Percentiles rank a stretch among this genome's conserved stretches.
Evolutionary conservation across 768 basidiomycete genomes (phyloP).

Genomic region (Leccinum variicolor): DNA sequence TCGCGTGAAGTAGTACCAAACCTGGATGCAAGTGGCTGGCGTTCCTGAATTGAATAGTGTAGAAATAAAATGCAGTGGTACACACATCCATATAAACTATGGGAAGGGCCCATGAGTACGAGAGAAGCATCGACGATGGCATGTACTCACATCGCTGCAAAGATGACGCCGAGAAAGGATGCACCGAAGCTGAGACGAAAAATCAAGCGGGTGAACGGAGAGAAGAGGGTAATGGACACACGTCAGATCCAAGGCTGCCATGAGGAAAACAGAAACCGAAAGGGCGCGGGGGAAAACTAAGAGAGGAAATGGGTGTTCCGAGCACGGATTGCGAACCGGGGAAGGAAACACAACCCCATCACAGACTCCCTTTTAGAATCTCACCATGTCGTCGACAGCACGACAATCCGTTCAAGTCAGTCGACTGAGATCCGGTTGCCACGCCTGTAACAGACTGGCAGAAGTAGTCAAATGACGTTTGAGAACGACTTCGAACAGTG

Average conservation of each 20-base stretch:
- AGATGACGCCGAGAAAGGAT: constrained; percentile 46
- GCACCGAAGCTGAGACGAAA: constrained; percentile 42
- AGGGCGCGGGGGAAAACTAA: not conserved
- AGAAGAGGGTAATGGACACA: constrained; percentile 16
- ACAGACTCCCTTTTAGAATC: not conserved
- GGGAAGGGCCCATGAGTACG: constrained; percentile 3
- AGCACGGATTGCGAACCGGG: not conserved
- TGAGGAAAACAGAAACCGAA: not conserved
- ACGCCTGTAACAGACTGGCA: not conserved
- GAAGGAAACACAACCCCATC: not conserved
- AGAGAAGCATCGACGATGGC: not conserved
- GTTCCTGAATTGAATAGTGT: not conserved
- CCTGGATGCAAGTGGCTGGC: constrained; percentile 53
- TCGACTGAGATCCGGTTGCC: not conserved
- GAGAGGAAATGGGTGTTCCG: not conserved
- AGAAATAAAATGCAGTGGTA: not conserved
- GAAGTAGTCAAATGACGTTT: not conserved
- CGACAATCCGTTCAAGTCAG: not conserved
- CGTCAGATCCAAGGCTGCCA: constrained; percentile 32
- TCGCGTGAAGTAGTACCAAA: constrained; percentile 49
- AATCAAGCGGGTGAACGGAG: not conserved
- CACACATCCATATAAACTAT: constrained; percentile 51
- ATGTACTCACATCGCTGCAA: constrained; percentile 46
- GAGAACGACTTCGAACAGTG: not conserved
- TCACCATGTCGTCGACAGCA: not conserved